phyloP scores from a whole-genome alignment of 2,329 filamentous ascomycete genomes.

The Neonectria neomacrospora region DNA sequence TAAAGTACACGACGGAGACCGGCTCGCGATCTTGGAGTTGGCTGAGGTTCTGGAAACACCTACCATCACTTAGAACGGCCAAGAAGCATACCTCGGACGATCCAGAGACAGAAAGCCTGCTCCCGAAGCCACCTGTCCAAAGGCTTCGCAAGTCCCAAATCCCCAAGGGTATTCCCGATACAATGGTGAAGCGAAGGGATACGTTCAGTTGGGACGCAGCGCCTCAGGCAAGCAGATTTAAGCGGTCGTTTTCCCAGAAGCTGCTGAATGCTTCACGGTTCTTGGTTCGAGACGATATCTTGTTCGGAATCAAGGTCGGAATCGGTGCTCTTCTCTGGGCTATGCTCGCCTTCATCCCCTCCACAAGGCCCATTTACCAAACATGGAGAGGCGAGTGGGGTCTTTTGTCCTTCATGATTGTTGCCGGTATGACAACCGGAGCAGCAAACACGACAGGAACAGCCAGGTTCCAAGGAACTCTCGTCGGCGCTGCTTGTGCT shows the following conservation, averaged over 20 bases:
- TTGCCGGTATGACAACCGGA: constrained; percentile 97
- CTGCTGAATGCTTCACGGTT: constrained; percentile 59
- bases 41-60: constrained; percentile 78
- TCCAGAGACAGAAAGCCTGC: constrained; percentile 55
- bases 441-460: constrained; percentile 93
- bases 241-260: constrained; percentile 58
- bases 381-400: constrained; percentile 98
- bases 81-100: constrained; percentile 46
- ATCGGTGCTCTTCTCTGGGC: constrained; percentile 90
- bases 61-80: constrained; percentile 23
- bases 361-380: constrained; percentile 81
- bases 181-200: constrained; percentile 63
- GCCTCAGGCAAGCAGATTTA: constrained; percentile 56
- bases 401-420: constrained; percentile 95
- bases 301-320: constrained; percentile 92
- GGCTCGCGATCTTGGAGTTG: constrained; percentile 80
- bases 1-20: constrained; percentile 77
- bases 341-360: constrained; percentile 84
- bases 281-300: constrained; percentile 66
- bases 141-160: constrained; percentile 65
- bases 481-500: constrained; percentile 81
- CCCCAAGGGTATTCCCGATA: constrained; percentile 65
- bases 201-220: constrained; percentile 68
- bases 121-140: constrained; percentile 54
- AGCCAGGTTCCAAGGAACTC: constrained; percentile 86